Evolutionary conservation across 805 yeast genomes (phyloP).

Genomic region (Ogataea neopini): DNA sequence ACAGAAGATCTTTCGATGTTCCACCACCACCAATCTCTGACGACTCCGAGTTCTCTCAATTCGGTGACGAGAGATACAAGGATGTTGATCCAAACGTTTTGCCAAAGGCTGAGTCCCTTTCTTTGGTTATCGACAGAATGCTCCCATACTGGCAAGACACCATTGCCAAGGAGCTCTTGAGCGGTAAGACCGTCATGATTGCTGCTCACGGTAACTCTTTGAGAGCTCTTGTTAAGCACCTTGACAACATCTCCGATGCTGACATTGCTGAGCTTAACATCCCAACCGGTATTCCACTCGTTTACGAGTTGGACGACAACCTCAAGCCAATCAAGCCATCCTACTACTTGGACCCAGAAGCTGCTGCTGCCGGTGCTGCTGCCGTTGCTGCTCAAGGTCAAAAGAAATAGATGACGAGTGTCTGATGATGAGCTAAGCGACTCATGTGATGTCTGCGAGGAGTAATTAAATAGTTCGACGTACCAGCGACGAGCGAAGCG

Average conservation of each 20-base stretch:
- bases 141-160: conserved; percentile 96
- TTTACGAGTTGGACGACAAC: conserved; percentile 86
- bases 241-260: conserved; percentile 88
- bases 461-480: no score
- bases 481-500: no score
- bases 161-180: conserved; percentile 80
- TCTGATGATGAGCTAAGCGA: not conserved
- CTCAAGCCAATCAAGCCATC: conserved; percentile 90
- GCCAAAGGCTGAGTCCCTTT: conserved; percentile 93
- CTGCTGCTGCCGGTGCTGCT: conserved; percentile 99
- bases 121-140: conserved; percentile 92
- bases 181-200: conserved; percentile 85
- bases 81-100: conserved; percentile 82
- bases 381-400: conserved; percentile 97
- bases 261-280: conserved; percentile 94
- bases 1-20: conserved; percentile 96
- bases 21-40: conserved; percentile 91
- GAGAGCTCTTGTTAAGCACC: conserved; percentile 94
- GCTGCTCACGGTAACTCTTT: conserved; percentile 99
- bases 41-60: conserved; percentile 80
- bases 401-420: conserved; percentile 44
- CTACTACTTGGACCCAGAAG: conserved; percentile 98
- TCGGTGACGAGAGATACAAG: conserved; percentile 79
- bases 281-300: conserved; percentile 98
- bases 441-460: no score